phyloP scores from a whole-genome alignment of 257 asterid species.

The Oldenlandia corymbosa region DNA sequence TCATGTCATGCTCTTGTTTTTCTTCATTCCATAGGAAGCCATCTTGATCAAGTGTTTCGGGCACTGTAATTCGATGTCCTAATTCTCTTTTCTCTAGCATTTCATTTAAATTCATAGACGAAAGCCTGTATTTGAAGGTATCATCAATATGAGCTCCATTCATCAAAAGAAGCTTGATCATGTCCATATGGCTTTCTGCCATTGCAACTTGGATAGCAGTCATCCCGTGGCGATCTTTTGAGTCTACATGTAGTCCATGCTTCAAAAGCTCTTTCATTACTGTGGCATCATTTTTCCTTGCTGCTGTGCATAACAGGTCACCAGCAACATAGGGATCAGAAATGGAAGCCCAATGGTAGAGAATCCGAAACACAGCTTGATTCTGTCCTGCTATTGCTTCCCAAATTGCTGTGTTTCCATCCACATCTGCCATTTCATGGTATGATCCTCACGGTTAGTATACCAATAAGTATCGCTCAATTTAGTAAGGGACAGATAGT shows the following conservation, averaged over 20 bases:
- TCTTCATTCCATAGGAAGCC: conserved; percentile 22
- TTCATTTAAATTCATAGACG: conserved; percentile 34
- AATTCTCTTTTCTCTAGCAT: conserved; percentile 54
- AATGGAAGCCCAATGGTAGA: conserved; percentile 80
- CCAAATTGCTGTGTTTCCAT: conserved; percentile 86
- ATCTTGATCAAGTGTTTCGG: conserved; percentile 21
- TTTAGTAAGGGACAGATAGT: neutral
- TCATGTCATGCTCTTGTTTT: conserved; percentile 12
- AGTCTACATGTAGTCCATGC: conserved; percentile 67
- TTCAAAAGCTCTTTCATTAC: conserved; percentile 58
- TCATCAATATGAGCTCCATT: conserved; percentile 72
- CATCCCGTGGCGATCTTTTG: conserved; percentile 58
- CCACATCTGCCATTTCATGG: conserved; percentile 37
- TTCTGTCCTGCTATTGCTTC: conserved; percentile 64
- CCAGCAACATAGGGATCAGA: conserved; percentile 74
- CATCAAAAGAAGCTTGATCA: conserved; percentile 59
- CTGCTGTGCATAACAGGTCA: conserved; percentile 79
- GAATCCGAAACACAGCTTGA: conserved; percentile 60
- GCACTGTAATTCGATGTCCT: conserved; percentile 50
- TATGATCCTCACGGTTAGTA: neutral
- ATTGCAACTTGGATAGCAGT: conserved; percentile 70
- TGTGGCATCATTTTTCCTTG: conserved; percentile 43
- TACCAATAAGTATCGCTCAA: neutral
- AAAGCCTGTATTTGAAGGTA: conserved; percentile 24
- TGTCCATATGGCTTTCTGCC: conserved; percentile 43